Conservation (phyloP, 345 rosid species). For the Gossypium stocksii region DNA sequence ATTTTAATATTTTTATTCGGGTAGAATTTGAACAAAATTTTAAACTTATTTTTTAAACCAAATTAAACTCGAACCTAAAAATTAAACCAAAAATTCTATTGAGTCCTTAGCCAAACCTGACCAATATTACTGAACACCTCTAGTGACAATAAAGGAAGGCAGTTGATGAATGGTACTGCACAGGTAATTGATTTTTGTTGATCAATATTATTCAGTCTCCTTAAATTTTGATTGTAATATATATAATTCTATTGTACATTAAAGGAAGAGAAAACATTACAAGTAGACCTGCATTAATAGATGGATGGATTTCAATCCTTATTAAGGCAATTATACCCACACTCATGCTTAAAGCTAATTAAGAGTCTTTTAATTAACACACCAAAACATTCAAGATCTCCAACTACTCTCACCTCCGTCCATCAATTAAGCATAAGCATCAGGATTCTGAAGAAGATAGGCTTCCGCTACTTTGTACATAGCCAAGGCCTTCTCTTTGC, state of each 20-base stretch:
- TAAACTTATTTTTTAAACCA: accelerated
- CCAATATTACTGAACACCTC: too few species aligned
- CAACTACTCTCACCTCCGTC: neutral
- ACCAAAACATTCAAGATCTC: neutral
- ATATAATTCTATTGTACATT: neutral
- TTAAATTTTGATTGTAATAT: too few species aligned
- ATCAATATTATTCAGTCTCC: too few species aligned
- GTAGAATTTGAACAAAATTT: too few species aligned
- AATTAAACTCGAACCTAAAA: accelerated
- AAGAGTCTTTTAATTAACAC: neutral
- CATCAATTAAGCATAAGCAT: constrained; percentile 25
- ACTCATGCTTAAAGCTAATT: neutral
- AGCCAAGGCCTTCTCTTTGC: constrained; percentile 31
- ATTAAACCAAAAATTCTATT: too few species aligned
- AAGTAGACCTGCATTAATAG: neutral
- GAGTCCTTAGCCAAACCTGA: too few species aligned
- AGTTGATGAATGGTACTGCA: too few species aligned
- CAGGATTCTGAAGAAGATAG: constrained; percentile 31
- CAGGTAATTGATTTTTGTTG: too few species aligned
- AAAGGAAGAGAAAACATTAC: neutral
- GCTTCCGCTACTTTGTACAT: constrained; percentile 32
- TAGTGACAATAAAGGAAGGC: too few species aligned
- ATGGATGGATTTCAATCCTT: neutral
- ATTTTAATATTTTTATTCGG: too few species aligned
- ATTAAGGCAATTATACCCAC: neutral